These are phyloP conservation scores for Neonectria coccinea DNA, from an alignment of 2,329 filamentous ascomycete genomes.

Conservation along the genomic window DNA sequence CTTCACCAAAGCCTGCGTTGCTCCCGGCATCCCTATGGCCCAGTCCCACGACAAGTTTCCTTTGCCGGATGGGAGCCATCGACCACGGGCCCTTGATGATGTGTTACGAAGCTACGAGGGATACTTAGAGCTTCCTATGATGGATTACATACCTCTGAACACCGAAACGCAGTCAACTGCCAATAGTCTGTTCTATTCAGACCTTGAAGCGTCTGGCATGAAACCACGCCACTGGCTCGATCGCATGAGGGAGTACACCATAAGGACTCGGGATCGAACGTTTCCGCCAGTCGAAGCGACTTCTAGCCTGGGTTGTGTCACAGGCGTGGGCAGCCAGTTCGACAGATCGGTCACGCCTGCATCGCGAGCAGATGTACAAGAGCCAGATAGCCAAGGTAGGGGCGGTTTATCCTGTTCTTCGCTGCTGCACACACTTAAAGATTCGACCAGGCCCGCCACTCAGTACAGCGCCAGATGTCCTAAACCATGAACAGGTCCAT, in stretches of 20 bases:
- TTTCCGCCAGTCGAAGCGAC: conserved; percentile 6
- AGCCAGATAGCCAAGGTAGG: conserved; percentile 1
- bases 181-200: not conserved
- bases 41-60: not conserved
- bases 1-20: conserved; percentile 6
- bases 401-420: not conserved
- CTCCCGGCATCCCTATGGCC: not conserved
- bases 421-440: not conserved
- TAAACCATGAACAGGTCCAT: not conserved
- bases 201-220: not conserved
- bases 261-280: conserved; percentile 8
- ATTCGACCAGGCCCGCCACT: not conserved
- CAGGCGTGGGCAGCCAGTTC: conserved; percentile 30
- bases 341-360: conserved; percentile 10
- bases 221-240: conserved; percentile 3
- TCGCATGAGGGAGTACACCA: conserved; percentile 11
- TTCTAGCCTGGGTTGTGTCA: conserved; percentile 11
- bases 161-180: not conserved
- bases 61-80: not conserved
- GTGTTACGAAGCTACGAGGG: not conserved
- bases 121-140: not conserved
- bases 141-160: not conserved
- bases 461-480: not conserved
- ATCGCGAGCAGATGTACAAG: not conserved
- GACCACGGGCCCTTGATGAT: not conserved